Evolutionary conservation across 495 filamentous ascomycete genomes (phyloP), one percentile per base, ranked within the genome.

Genomic region (Extremus antarcticus): DNA sequence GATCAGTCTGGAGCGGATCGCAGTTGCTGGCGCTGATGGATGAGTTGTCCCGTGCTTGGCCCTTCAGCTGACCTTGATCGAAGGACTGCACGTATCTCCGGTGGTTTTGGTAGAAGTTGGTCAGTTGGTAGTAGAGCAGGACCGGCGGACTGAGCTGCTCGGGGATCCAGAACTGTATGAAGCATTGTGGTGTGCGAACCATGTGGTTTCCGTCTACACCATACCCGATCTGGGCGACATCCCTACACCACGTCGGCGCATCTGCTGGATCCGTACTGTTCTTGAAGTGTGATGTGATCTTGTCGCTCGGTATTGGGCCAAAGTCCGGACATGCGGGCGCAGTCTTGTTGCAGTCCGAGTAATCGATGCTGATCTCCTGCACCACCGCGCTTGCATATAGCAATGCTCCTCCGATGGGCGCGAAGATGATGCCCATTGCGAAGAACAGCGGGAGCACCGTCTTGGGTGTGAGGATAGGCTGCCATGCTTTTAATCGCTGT

Each of bases 61-160:
- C 92, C 47, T 83, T 78, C 25, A 99, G 71, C 69, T 99, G 92
- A 58, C 86, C 76, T 52, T 81, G 76, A 63, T 90, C 85, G 56
- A 94, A 79, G 1, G 89, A 95, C 60, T 86, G 83, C 40, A 95
- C 91, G 59, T 99, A 99, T 68, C 91, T 85, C 54, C 92, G 85
- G 66, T 99, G 92, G 68, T 99, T 99, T 68, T 99, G 92, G 73
- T 97, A 99, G 74, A 99, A 99, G 70, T 99, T 94, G 41, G 88
- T 90, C 40, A 99, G 80, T 51, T 85, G 85, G 70, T 99, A 99
- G 72, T 95, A 97, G 67, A 95, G 77, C 59, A 87, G 77, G 23
- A 97, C 83, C 2, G 90, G 90, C 0, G 91, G 80, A 10, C 75
- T 73, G 61, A 99, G 78, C 23, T 79, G 71, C 54, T 92, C 78